Evolutionary conservation across 2,329 filamentous ascomycete genomes (phyloP).

Genomic region (Neophaeococcomyces mojaviensis): DNA sequence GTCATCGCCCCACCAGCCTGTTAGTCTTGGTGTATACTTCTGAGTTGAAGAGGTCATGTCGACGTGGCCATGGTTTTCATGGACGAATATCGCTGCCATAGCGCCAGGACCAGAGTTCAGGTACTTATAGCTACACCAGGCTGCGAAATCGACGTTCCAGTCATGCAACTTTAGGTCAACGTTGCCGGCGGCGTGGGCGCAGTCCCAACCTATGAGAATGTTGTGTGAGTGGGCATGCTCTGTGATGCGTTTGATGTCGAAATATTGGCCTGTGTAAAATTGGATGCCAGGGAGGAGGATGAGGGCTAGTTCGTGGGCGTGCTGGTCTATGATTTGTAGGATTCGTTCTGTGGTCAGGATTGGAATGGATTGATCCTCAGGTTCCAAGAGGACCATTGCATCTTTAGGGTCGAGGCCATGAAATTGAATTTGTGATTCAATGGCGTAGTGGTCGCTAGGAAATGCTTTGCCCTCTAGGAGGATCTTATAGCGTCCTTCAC

Average conservation of each 20-base stretch:
- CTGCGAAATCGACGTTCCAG: constrained; percentile 86
- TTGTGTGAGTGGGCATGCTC: constrained; percentile 63
- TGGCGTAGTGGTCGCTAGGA: constrained; percentile 78
- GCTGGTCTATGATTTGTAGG: constrained; percentile 62
- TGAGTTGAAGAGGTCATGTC: constrained; percentile 23
- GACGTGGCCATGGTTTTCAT: constrained; percentile 62
- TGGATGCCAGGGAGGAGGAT: constrained; percentile 80
- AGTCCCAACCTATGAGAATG: constrained; percentile 76
- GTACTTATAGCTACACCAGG: constrained; percentile 94
- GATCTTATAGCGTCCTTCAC: constrained; percentile 58
- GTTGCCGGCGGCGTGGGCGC: constrained; percentile 80
- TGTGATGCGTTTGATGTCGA: constrained; percentile 77
- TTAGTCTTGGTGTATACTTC: constrained; percentile 45
- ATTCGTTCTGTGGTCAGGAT: constrained; percentile 65
- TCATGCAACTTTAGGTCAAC: constrained; percentile 72
- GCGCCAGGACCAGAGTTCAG: constrained; percentile 77
- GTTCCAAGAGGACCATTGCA: constrained; percentile 68
- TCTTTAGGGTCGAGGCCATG: constrained; percentile 60
- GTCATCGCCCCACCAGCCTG: constrained; percentile 83
- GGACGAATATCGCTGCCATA: constrained; percentile 74
- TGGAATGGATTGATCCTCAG: constrained; percentile 41
- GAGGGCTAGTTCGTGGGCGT: constrained; percentile 65
- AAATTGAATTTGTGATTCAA: constrained; percentile 70
- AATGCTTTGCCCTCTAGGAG: constrained; percentile 88
- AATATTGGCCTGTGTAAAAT: constrained; percentile 84